Conservation (phyloP, 306 rosid species). For the Fragaria nilgerrensis region DNA sequence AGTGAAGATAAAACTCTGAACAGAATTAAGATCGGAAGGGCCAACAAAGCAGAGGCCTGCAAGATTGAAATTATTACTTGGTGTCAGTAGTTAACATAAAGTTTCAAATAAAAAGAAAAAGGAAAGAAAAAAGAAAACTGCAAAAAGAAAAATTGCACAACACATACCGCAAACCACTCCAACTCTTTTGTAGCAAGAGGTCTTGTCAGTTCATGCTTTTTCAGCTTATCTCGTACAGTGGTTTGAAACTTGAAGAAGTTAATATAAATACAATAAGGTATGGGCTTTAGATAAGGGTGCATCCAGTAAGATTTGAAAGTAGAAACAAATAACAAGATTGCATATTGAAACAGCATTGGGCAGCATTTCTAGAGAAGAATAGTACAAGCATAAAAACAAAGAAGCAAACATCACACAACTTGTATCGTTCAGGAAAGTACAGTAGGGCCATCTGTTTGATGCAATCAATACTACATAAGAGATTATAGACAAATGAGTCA, state of each 20-base stretch:
- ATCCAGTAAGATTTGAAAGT: background rate
- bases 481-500: background rate
- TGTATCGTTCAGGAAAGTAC: background rate
- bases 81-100: conserved; percentile 28
- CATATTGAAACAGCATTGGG: conserved; percentile 1
- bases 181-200: conserved; percentile 87
- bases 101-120: background rate
- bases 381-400: background rate
- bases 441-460: background rate
- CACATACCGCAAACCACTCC: conserved; percentile 93
- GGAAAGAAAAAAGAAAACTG: background rate
- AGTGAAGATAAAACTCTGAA: conserved; percentile 59
- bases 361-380: background rate
- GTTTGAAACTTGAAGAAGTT: conserved; percentile 65
- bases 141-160: conserved; percentile 4
- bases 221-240: conserved; percentile 57
- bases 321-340: background rate
- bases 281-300: background rate
- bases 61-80: conserved; percentile 22
- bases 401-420: background rate
- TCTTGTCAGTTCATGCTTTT: conserved; percentile 71
- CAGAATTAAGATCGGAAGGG: conserved; percentile 70
- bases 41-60: conserved; percentile 95
- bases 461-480: background rate
- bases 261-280: background rate